Conservation (phyloP, 768 basidiomycete species). For the Podaxis carcinomalis region DNA sequence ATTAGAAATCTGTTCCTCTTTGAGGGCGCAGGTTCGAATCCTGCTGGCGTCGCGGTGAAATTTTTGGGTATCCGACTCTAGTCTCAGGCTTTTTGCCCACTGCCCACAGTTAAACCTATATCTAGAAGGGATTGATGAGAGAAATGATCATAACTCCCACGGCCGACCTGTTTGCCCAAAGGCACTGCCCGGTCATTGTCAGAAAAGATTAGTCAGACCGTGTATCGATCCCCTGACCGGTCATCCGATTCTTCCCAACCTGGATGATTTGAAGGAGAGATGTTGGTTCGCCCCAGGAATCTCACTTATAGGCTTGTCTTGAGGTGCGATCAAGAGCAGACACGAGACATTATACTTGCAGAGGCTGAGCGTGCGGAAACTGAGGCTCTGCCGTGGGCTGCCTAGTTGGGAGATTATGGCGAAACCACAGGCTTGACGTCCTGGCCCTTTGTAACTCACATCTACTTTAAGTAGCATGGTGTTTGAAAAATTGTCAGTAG, state of each 20-base stretch:
- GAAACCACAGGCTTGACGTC: not conserved
- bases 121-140: too few species aligned
- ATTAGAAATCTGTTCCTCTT: constrained; percentile 72
- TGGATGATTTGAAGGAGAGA: constrained; percentile 16
- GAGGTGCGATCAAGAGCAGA: not conserved
- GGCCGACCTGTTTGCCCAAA: too few species aligned
- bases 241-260: constrained; percentile 13
- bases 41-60: constrained; percentile 15
- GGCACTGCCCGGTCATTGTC: not conserved
- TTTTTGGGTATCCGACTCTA: too few species aligned
- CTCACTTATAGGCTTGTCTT: constrained; percentile 13
- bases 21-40: constrained; percentile 55
- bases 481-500: too few species aligned
- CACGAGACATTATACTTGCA: constrained; percentile 6
- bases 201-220: constrained; percentile 4
- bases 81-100: too few species aligned
- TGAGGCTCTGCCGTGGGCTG: constrained; percentile 2
- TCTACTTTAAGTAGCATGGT: not conserved
- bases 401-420: not conserved
- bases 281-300: constrained; percentile 15
- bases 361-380: constrained; percentile 11
- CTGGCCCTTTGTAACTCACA: not conserved
- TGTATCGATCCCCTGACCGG: constrained; percentile 9
- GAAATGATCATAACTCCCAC: too few species aligned
- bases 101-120: too few species aligned